Conservation (phyloP, 441 rosid genomes). For the Populus hybrid region DNA sequence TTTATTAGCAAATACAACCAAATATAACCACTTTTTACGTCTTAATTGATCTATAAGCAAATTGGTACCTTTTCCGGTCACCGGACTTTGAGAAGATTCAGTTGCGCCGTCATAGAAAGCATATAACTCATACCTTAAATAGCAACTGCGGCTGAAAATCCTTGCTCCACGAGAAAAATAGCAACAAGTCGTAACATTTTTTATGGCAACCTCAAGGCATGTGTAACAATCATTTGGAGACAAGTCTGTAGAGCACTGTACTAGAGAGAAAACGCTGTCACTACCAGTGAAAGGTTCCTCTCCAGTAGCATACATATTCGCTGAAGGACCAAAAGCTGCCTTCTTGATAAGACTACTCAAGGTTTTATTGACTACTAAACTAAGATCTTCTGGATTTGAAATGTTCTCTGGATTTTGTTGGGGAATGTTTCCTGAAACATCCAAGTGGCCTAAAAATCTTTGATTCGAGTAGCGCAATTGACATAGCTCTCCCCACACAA, state of each 20-base stretch:
- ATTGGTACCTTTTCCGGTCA: constrained; percentile 15
- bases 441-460: constrained; percentile 27
- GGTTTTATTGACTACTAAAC: constrained; percentile 7
- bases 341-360: constrained; percentile 1
- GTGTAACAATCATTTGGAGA: constrained; percentile 21
- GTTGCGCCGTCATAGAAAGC: constrained; percentile 26
- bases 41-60: neutral
- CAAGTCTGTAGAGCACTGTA: constrained; percentile 33
- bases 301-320: constrained; percentile 8
- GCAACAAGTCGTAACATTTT: constrained; percentile 21
- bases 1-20: neutral
- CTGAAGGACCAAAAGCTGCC: constrained; percentile 15
- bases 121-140: constrained; percentile 37
- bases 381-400: constrained; percentile 20
- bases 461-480: constrained; percentile 22
- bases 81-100: constrained; percentile 1
- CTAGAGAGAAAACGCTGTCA: constrained; percentile 20
- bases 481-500: constrained; percentile 32
- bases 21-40: neutral
- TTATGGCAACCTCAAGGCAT: constrained; percentile 28
- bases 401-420: constrained; percentile 17
- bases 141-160: constrained; percentile 38
- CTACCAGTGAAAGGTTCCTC: neutral
- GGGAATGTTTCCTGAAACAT: constrained; percentile 19
- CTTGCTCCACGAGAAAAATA: constrained; percentile 28